Evolutionary conservation across 2,329 filamentous ascomycete genomes (phyloP).

Genomic region (Ceratocystiopsis sp.): DNA sequence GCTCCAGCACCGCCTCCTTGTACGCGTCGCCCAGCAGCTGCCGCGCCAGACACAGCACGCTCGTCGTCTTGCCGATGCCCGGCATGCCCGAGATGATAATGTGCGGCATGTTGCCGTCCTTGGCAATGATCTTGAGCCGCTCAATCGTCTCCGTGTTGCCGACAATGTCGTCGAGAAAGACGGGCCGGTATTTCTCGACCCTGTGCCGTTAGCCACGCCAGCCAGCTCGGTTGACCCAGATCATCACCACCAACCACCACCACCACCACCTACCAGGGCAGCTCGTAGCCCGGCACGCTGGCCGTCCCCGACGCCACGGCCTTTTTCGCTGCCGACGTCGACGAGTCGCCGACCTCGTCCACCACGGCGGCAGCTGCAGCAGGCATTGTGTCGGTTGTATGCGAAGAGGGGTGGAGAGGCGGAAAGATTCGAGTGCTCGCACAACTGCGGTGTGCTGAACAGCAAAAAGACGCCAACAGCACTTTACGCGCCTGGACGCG

Average conservation of each 20-base stretch:
- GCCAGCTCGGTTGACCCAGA: no score
- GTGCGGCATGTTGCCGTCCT: slow-evolving; percentile 98
- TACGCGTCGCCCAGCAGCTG: slow-evolving; percentile 85
- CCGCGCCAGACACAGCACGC: slow-evolving; percentile 78
- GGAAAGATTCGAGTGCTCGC: neutral
- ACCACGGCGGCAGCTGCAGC: slow-evolving; percentile 20
- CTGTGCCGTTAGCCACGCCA: slow-evolving; percentile 26
- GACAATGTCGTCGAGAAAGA: slow-evolving; percentile 91
- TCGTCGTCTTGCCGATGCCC: slow-evolving; percentile 96
- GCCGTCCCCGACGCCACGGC: slow-evolving; percentile 32
- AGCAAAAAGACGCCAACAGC: neutral
- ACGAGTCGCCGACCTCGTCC: slow-evolving; percentile 42
- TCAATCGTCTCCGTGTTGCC: slow-evolving; percentile 97
- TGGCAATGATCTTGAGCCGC: slow-evolving; percentile 92
- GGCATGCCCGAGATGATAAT: slow-evolving; percentile 99
- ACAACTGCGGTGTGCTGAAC: neutral
- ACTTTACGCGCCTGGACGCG: slow-evolving; percentile 5
- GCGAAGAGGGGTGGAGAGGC: neutral
- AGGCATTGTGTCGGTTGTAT: slow-evolving; percentile 22
- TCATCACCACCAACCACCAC: neutral
- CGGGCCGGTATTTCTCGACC: slow-evolving; percentile 95
- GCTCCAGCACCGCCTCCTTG: slow-evolving; percentile 90
- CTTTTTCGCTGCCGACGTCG: slow-evolving; percentile 39
- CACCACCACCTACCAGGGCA: slow-evolving; percentile 49
- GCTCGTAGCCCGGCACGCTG: slow-evolving; percentile 45